Conservation (phyloP, 345 rosid genomes). For the Hypericum perforatum region DNA sequence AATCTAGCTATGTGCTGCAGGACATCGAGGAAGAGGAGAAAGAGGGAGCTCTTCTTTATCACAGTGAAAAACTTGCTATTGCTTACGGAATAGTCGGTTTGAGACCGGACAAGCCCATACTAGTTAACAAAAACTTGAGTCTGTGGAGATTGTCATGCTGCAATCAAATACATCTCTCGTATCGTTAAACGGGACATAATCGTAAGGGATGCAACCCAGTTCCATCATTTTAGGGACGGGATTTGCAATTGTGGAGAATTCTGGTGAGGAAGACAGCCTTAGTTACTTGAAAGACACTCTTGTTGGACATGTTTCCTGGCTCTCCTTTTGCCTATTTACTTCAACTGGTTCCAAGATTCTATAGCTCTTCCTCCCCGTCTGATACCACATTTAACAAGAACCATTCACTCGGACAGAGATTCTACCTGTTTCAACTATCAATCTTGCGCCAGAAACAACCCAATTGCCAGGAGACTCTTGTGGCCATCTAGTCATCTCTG, state of each 20-base stretch:
- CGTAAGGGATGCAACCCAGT: too few relatives aligned
- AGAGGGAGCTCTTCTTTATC: conserved; percentile 28
- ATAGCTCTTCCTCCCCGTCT: conserved; percentile 13
- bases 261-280: too few relatives aligned
- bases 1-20: conserved; percentile 21
- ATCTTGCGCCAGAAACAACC: conserved; percentile 88
- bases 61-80: conserved; percentile 17
- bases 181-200: too few relatives aligned
- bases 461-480: conserved; percentile 91
- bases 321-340: too few relatives aligned
- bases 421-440: conserved; percentile 72
- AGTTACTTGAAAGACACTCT: too few relatives aligned
- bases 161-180: too few relatives aligned
- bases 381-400: conserved; percentile 38
- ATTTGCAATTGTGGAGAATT: too few relatives aligned
- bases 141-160: too few relatives aligned
- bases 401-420: conserved; percentile 86
- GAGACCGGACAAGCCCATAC: too few relatives aligned
- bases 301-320: too few relatives aligned
- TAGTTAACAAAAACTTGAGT: too few relatives aligned
- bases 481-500: conserved; percentile 88
- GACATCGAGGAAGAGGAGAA: conserved; percentile 53
- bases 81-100: conserved; percentile 4
- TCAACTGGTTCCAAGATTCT: background rate
- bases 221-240: too few relatives aligned